phyloP scores from a whole-genome alignment of 768 basidiomycete genomes.

The Xerocomus spinulosus region DNA sequence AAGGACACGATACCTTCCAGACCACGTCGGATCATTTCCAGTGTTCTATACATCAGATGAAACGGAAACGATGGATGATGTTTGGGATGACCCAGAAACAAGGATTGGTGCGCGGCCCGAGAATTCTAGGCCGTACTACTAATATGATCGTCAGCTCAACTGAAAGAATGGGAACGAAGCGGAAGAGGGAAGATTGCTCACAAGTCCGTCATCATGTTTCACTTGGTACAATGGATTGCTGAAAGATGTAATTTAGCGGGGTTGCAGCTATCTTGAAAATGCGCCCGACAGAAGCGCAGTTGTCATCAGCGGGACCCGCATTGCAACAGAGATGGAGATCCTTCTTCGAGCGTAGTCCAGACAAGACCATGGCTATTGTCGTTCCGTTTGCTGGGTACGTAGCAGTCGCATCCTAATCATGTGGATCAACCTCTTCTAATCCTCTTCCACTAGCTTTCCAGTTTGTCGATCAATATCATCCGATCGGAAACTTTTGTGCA shows the following conservation, averaged over 20 bases:
- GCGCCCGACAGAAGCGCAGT: conserved; percentile 19
- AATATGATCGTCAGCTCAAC: conserved; percentile 18
- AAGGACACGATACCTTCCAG: neutral
- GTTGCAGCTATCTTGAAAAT: conserved; percentile 21
- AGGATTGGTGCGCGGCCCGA: neutral
- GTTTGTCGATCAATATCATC: conserved; percentile 22
- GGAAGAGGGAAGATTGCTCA: conserved; percentile 47
- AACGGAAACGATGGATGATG: neutral
- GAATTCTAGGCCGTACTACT: neutral
- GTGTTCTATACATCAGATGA: neutral
- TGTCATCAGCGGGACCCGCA: conserved; percentile 17
- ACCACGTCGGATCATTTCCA: neutral
- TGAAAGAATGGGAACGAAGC: conserved; percentile 29
- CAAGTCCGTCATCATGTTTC: conserved; percentile 39
- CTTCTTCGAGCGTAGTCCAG: conserved; percentile 11
- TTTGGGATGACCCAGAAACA: neutral
- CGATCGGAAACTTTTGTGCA: conserved; percentile 25
- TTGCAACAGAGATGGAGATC: conserved; percentile 21
- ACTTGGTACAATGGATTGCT: neutral
- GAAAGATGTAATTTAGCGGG: conserved; percentile 3
- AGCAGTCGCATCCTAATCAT: no score
- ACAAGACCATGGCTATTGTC: conserved; percentile 32
- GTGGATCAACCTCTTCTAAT: neutral
- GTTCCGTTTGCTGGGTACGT: conserved; percentile 39
- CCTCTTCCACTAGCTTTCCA: neutral